Evolutionary conservation across 2,329 filamentous ascomycete species (phyloP).

Genomic region (Ophiocordyceps polyrhachis-furcata): DNA sequence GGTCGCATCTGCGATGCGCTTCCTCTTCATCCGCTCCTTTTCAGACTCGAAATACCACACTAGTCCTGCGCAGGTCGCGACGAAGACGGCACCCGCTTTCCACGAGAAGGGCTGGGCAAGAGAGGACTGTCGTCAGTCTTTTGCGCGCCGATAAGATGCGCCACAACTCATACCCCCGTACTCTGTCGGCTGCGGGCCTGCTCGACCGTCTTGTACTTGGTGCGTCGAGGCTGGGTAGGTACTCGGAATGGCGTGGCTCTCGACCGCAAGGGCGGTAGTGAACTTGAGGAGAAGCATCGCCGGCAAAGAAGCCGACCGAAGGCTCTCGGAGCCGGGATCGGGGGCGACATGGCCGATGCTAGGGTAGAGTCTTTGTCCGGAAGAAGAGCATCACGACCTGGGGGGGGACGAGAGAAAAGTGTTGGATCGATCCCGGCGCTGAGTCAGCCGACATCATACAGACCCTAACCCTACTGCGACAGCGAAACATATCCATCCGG

Average conservation of each 20-base stretch:
- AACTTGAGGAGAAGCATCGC: conserved; percentile 21
- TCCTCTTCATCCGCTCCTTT: conserved; percentile 77
- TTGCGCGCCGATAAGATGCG: too few relatives aligned
- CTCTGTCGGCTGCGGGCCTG: conserved; percentile 39
- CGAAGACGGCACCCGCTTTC: conserved; percentile 74
- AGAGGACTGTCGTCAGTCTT: not conserved
- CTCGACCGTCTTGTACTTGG: conserved; percentile 34
- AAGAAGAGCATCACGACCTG: too few relatives aligned
- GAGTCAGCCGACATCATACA: too few relatives aligned
- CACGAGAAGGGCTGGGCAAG: conserved; percentile 68
- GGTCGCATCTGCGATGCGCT: conserved; percentile 73
- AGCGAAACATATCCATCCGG: not conserved
- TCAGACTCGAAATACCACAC: conserved; percentile 87
- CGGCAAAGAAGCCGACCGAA: conserved; percentile 13
- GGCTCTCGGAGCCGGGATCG: conserved; percentile 16
- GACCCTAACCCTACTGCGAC: too few relatives aligned
- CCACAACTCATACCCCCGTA: conserved; percentile 26
- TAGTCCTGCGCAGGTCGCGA: conserved; percentile 57
- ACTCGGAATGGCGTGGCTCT: conserved; percentile 15
- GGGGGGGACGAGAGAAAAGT: too few relatives aligned
- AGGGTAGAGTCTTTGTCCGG: not conserved
- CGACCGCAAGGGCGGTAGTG: conserved; percentile 15
- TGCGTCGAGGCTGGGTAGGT: conserved; percentile 18
- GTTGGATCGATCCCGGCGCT: too few relatives aligned
- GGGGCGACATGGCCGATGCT: conserved; percentile 18